Conservation (phyloP, 225 moss, liverwort and hornwort genomes). For the Sphagnum contortum region DNA sequence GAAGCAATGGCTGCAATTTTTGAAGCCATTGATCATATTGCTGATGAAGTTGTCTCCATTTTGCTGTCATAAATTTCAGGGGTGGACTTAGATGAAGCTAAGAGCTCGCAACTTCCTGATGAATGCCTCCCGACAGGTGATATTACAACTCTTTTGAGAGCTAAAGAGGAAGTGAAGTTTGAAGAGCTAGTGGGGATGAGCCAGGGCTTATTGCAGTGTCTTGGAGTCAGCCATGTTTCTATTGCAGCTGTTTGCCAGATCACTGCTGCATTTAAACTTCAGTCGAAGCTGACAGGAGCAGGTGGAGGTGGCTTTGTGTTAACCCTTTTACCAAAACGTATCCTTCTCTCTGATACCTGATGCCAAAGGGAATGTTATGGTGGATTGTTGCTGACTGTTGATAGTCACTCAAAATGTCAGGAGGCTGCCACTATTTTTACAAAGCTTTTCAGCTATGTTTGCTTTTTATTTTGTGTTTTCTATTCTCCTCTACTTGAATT, state of each 20-base stretch:
- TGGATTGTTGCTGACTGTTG: no score
- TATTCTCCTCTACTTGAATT: background rate
- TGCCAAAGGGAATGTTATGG: no score
- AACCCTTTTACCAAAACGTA: slow-evolving; percentile 84
- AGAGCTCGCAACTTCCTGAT: no score
- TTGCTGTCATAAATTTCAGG: slow-evolving; percentile 23
- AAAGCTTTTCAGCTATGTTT: background rate
- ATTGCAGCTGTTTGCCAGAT: slow-evolving; percentile 74
- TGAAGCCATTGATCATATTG: slow-evolving; percentile 71
- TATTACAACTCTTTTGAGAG: slow-evolving; percentile 14
- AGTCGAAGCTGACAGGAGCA: slow-evolving; percentile 94
- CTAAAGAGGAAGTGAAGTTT: slow-evolving; percentile 32
- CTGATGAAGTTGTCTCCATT: slow-evolving; percentile 68
- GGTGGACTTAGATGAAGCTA: background rate
- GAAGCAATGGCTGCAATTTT: slow-evolving; percentile 81
- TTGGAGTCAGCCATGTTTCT: slow-evolving; percentile 90
- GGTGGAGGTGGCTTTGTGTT: slow-evolving; percentile 98
- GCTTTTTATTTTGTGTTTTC: background rate
- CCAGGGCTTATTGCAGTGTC: slow-evolving; percentile 83
- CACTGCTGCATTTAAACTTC: slow-evolving; percentile 50
- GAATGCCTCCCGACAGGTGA: no score
- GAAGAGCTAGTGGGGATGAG: slow-evolving; percentile 94
- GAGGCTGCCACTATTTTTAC: no score
- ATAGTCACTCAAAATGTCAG: no score
- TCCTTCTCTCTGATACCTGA: slow-evolving; percentile 16